Evolutionary conservation across 176 grass and related monocot species (phyloP).

Genomic region (Thinopyrum elongatum): DNA sequence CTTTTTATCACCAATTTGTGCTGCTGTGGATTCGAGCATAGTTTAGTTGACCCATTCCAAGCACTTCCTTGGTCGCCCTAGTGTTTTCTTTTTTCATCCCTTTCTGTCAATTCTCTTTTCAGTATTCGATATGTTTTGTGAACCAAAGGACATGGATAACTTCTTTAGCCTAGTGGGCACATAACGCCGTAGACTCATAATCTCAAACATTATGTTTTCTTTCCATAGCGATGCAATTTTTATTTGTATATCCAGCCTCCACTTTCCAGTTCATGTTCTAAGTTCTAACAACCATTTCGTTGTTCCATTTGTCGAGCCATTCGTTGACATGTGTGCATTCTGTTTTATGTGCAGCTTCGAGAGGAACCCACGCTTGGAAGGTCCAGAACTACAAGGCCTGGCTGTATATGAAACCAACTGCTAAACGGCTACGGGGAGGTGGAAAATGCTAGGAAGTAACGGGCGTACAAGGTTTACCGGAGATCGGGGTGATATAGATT

Average conservation of each 20-base stretch:
- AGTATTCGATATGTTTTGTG: not conserved
- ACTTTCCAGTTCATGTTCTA: not conserved
- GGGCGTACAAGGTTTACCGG: constrained; percentile 34
- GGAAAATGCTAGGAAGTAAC: constrained; percentile 39
- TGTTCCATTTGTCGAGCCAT: not conserved
- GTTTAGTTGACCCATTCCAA: constrained; percentile 3
- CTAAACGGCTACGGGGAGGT: constrained; percentile 41
- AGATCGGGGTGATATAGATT: constrained; percentile 44
- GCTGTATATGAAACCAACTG: constrained; percentile 95
- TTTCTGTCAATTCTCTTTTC: not conserved
- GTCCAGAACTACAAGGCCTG: constrained; percentile 87
- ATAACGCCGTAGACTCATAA: not conserved
- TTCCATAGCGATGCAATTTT: not conserved
- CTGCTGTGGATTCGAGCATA: not conserved
- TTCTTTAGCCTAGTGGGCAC: not conserved
- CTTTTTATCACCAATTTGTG: not conserved
- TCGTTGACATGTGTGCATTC: not conserved
- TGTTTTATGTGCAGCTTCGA: constrained; percentile 65
- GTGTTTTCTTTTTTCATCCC: not conserved
- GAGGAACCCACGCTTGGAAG: constrained; percentile 91
- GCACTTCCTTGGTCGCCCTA: not conserved
- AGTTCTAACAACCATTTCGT: not conserved
- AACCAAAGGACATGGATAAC: not conserved
- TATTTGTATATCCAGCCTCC: not conserved
- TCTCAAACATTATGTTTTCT: not conserved